Conservation (phyloP, 495 filamentous ascomycete genomes). For the Aspergillus ellipticus region DNA sequence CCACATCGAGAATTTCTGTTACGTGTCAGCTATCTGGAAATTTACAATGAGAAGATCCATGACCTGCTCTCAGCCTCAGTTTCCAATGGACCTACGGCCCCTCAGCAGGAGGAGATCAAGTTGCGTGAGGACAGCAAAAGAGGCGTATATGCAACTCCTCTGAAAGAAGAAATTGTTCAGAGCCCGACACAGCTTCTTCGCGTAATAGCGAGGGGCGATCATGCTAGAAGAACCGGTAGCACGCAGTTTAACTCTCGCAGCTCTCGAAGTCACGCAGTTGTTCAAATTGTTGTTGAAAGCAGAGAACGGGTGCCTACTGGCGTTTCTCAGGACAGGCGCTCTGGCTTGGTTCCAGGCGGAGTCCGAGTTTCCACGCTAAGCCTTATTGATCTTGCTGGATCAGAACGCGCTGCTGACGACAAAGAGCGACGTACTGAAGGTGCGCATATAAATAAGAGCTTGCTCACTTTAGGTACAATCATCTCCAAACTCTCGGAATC, state of each 20-base stretch:
- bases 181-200: conserved; percentile 92
- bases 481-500: conserved; percentile 81
- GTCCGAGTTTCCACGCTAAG: conserved; percentile 93
- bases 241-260: conserved; percentile 96
- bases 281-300: conserved; percentile 97
- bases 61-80: conserved; percentile 78
- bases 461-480: conserved; percentile 92
- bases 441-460: conserved; percentile 96
- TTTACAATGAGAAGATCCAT: conserved; percentile 97
- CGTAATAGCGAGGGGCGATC: conserved; percentile 92
- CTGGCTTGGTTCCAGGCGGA: conserved; percentile 78
- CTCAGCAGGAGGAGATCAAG: conserved; percentile 85
- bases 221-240: conserved; percentile 81
- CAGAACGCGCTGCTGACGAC: conserved; percentile 89
- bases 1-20: conserved; percentile 91
- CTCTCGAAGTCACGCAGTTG: conserved; percentile 95
- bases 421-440: conserved; percentile 94
- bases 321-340: conserved; percentile 65
- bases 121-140: conserved; percentile 92
- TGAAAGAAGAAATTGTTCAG: conserved; percentile 98
- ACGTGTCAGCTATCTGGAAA: conserved; percentile 96
- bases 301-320: conserved; percentile 68
- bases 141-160: conserved; percentile 90
- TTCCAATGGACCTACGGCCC: conserved; percentile 41
- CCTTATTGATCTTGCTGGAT: conserved; percentile 94